Base-by-base conservation (phyloP, 176 grass and related monocot genomes). In the Olyra latifolia region DNA sequence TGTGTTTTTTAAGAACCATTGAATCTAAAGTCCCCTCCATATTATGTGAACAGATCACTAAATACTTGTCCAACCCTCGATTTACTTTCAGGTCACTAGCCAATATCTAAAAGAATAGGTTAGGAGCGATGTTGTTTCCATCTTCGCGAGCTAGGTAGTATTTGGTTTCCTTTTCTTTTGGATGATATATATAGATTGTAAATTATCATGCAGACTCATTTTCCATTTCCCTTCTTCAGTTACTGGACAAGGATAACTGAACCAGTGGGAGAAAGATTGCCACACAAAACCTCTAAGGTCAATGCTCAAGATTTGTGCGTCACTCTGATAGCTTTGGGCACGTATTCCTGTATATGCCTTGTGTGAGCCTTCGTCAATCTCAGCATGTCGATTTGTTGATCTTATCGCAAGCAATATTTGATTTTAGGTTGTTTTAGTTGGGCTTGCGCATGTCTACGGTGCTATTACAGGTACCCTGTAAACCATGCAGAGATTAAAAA, bases 21-120 rank as follows among this genome's bases (percentile, higher is more conserved):
- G 10, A 77, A 30, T 53, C 60, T 41, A 17, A 79, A 15, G 35
- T 78, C 71, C 70, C 23, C 52, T 58, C 71, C 22, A n/a, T n/a
- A 52, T 65, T 71, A 61, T 20, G 3, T 47, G 40, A 66, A 40
- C 87, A 97, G 89, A 90, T 94, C 58, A 90, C 82, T 45, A 69
- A 80, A 68, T 88, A 91, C 74, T 88, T 94, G 38, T 97, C 91
- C 11, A 50, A 94, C 29, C 91, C 94, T 27, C 91, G 94, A 56
- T 97, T 78, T 97, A 94, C 72, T 94, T 97, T 87, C 87, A 97
- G 82, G 94, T 97, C 49, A 97, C 94, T 71, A 92, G 76, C 7
- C 91, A 97, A 81, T 92, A 97, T 57, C 87, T 94, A n/a, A 82
- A 77, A 87, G 78, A 97, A 97, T 83, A 97, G 94, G 75, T 56